A percentile compares a stretch with the other conserved stretches of the same genome.
Conservation (phyloP, 805 yeast genomes). For the Komagataella kurtzmanii region DNA sequence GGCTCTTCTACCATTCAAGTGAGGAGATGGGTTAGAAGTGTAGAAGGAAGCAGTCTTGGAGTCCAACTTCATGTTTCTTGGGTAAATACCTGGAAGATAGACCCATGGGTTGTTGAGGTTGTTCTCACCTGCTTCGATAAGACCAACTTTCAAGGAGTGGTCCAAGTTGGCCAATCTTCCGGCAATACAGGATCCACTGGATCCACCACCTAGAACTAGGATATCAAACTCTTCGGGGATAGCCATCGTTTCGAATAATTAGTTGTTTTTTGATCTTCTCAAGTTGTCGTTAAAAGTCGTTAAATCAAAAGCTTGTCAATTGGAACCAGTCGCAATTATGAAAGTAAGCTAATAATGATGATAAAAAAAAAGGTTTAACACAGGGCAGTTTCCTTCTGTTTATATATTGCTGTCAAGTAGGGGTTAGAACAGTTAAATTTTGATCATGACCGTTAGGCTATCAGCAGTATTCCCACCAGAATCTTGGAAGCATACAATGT, state of each 20-base stretch:
- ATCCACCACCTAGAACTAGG: constrained; percentile 16
- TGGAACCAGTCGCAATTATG: not conserved
- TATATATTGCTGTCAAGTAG: not conserved
- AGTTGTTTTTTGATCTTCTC: not conserved
- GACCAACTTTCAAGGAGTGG: constrained; percentile 11
- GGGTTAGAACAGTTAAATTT: not conserved
- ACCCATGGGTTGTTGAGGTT: constrained; percentile 18
- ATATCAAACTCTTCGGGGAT: constrained; percentile 16
- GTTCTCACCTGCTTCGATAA: constrained; percentile 17
- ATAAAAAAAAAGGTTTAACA: not conserved
- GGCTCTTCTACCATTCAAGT: constrained; percentile 16
- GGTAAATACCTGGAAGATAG: constrained; percentile 15
- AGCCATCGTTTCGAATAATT: not conserved
- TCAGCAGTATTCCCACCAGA: not conserved
- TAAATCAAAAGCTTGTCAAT: not conserved
- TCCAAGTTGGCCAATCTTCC: constrained; percentile 16
- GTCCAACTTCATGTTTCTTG: constrained; percentile 17
- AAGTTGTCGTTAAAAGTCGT: not conserved
- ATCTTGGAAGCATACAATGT: not conserved
- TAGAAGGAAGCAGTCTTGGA: constrained; percentile 17
- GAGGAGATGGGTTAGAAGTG: constrained; percentile 13
- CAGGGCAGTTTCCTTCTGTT: not conserved
- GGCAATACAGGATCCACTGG: constrained; percentile 15
- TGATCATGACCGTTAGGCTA: not conserved
- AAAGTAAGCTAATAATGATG: not conserved